Percentiles rank a stretch among this genome's conserved stretches.
Conservation (phyloP, 2,329 filamentous ascomycete species). For the Fusarium sp. region DNA sequence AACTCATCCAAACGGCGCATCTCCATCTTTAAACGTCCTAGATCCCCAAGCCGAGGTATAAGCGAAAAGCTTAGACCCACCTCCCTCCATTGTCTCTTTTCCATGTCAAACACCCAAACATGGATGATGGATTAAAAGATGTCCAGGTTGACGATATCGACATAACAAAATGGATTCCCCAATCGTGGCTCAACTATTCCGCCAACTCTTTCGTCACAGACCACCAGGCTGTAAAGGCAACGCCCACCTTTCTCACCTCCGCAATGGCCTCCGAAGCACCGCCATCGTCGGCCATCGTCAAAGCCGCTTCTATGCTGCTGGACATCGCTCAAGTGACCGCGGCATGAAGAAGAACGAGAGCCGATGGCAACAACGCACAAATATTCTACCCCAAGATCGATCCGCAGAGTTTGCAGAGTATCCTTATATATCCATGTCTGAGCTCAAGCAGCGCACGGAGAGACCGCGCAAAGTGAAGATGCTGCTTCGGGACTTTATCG, state of each 20-base stretch:
- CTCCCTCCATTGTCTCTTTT: conserved; percentile 9
- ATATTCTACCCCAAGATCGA: conserved; percentile 79
- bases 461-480: conserved; percentile 92
- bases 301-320: conserved; percentile 43
- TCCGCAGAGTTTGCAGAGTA: conserved; percentile 82
- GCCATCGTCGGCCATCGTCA: conserved; percentile 28
- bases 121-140: neutral
- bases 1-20: conserved; percentile 12
- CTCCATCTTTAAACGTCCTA: neutral
- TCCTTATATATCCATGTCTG: conserved; percentile 84
- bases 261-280: conserved; percentile 37
- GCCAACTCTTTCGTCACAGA: conserved; percentile 80
- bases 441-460: conserved; percentile 75
- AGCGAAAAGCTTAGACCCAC: conserved; percentile 37
- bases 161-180: conserved; percentile 77
- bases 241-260: conserved; percentile 38
- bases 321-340: conserved; percentile 48
- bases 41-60: conserved; percentile 35
- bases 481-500: conserved; percentile 96
- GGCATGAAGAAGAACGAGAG: conserved; percentile 66
- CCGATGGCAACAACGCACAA: conserved; percentile 86
- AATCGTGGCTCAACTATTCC: conserved; percentile 79
- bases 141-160: conserved; percentile 14
- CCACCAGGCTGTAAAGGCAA: conserved; percentile 48
- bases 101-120: conserved; percentile 21